Percentiles rank a stretch among this genome's conserved stretches.
These are phyloP conservation scores for Arbutus unedo DNA, from an alignment of 148 eudicot genomes.

Conservation along the genomic window DNA sequence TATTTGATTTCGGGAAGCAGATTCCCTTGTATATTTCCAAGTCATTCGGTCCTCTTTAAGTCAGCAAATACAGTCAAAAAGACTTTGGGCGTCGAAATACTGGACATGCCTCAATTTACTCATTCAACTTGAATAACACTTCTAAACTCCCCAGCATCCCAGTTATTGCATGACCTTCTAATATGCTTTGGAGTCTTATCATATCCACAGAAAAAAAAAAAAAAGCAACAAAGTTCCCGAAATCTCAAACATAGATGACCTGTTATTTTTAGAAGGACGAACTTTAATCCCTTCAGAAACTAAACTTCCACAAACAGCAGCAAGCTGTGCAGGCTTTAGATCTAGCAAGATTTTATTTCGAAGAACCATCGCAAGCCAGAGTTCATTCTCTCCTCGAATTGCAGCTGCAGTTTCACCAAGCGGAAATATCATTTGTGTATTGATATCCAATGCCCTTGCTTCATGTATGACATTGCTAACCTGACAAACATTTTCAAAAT, in stretches of 20 bases:
- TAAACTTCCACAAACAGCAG: conserved; percentile 89
- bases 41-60: not conserved
- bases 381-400: conserved; percentile 97
- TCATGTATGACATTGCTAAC: conserved; percentile 91
- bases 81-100: not conserved
- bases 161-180: not conserved
- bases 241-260: conserved; percentile 28
- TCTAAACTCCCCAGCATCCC: not conserved
- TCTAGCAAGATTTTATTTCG: conserved; percentile 72
- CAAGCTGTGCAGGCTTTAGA: conserved; percentile 91
- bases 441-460: conserved; percentile 87
- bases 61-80: not conserved
- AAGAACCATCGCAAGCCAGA: conserved; percentile 96
- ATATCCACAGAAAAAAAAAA: not conserved
- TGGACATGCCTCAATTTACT: not conserved
- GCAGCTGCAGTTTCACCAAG: conserved; percentile 99
- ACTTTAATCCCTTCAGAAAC: conserved; percentile 96
- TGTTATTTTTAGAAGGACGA: conserved; percentile 87
- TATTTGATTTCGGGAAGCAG: not conserved
- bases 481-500: conserved; percentile 34
- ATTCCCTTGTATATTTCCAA: not conserved
- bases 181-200: not conserved
- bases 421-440: conserved; percentile 79
- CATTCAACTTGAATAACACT: not conserved
- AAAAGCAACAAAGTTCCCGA: not conserved